Evolutionary conservation across 768 basidiomycete species (phyloP).

Genomic region (Boletus sp.): DNA sequence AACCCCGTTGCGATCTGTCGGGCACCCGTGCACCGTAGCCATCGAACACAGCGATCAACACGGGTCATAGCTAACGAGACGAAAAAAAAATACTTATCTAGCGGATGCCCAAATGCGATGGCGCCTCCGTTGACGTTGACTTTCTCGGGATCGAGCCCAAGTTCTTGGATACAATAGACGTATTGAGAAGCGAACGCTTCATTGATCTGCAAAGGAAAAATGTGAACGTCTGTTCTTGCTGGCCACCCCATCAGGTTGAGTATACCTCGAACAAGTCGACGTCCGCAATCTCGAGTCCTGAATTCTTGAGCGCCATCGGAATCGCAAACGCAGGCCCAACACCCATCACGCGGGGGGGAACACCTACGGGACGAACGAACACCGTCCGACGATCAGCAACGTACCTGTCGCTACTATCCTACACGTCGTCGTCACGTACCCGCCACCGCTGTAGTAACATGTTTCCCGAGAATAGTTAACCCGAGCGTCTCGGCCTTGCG

Average conservation of each 20-base stretch:
- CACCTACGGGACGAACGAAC: constrained; percentile 38
- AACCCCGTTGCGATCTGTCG: constrained; percentile 85
- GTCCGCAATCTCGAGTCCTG: constrained; percentile 64
- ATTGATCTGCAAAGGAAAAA: constrained; percentile 59
- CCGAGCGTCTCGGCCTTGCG: constrained; percentile 75
- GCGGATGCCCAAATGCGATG: constrained; percentile 80
- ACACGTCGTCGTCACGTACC: constrained; percentile 38
- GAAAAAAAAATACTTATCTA: constrained; percentile 55
- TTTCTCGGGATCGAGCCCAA: constrained; percentile 61
- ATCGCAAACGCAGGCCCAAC: constrained; percentile 86
- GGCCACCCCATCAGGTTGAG: neutral
- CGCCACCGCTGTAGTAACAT: constrained; percentile 68
- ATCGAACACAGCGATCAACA: constrained; percentile 15
- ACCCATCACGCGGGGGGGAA: constrained; percentile 84
- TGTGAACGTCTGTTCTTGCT: neutral
- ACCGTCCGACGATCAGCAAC: neutral
- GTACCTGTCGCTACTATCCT: neutral
- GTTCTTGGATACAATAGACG: constrained; percentile 66
- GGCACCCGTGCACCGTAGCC: constrained; percentile 75
- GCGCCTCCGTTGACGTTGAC: constrained; percentile 91
- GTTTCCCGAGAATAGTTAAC: constrained; percentile 71
- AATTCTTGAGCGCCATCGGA: constrained; percentile 65
- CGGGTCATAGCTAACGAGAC: too few relatives aligned
- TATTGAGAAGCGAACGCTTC: constrained; percentile 89
- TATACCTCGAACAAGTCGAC: constrained; percentile 79